phyloP scores from a whole-genome alignment of 176 grass and related monocot species.

The Zea mays region DNA sequence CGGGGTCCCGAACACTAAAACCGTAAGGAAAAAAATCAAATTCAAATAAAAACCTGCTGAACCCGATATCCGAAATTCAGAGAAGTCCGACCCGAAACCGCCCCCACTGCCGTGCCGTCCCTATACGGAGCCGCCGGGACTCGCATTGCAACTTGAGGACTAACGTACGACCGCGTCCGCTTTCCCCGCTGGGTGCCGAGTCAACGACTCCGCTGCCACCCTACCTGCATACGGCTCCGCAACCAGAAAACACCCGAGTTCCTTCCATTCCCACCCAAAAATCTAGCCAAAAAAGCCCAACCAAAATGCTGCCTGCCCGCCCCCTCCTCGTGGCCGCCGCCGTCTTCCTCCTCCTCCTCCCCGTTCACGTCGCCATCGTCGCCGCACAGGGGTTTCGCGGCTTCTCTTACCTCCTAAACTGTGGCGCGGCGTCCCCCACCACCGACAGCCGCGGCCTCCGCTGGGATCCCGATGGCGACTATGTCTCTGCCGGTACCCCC shows the following conservation, averaged over 20 bases:
- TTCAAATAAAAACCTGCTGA: no score
- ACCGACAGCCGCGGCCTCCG: conserved; percentile 45
- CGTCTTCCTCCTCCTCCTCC: conserved; percentile 39
- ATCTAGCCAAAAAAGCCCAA: not conserved
- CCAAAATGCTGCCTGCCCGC: conserved; percentile 38
- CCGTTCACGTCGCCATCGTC: conserved; percentile 17
- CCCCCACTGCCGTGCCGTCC: no score
- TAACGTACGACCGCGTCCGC: conserved; percentile 23
- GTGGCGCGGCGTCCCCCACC: conserved; percentile 39
- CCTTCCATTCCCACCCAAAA: conserved; percentile 26
- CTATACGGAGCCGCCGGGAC: not conserved
- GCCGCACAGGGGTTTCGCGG: conserved; percentile 38
- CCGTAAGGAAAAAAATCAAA: no score
- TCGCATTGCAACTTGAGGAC: conserved; percentile 17
- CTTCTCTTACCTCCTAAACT: conserved; percentile 66
- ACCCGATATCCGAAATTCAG: no score
- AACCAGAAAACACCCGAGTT: not conserved
- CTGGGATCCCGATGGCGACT: conserved; percentile 54
- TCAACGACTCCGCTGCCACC: conserved; percentile 17
- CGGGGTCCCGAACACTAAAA: no score
- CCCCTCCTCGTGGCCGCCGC: conserved; percentile 13
- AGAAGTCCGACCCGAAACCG: no score
- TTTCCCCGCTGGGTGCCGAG: conserved; percentile 27
- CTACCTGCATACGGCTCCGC: not conserved
- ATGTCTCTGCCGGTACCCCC: conserved; percentile 49